Evolutionary conservation across 805 yeast species (phyloP), one percentile per base, ranked within the genome.

Genomic region (Wickerhamiella kurtzmanii): DNA sequence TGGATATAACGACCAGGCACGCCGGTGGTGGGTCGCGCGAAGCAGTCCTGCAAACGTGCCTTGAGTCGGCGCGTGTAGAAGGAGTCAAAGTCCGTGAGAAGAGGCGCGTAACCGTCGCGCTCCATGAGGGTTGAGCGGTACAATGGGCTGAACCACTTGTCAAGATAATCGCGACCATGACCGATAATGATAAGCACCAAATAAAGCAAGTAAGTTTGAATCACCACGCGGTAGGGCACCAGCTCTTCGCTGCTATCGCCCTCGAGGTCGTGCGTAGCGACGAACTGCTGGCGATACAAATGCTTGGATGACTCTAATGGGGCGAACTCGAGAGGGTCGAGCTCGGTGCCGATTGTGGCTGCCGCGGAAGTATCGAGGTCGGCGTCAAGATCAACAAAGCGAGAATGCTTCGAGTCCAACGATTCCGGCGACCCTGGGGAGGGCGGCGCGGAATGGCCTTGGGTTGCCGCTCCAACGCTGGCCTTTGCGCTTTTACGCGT

Each of bases 1-100:
- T 79, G 75, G 56, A 89, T 79, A 59, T 71, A 80, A 63, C 99
- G 77, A 22, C 99, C 99, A 1, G 99, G 97, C 18, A 89, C 97
- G 44, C 96, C 97, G 50, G 83, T 82, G n/a, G 94, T 85, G 39
- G 96, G 96, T 62, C 95, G 78, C 1, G 94, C 85, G 64, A 92
- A 92, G 64, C 96, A 86, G 66, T 89, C 97, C 62, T 84, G 95
- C 49, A 92, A 76, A 65, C 95, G 82, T 56, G 74, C 76, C 63
- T 92, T 88, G 71, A 92, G 74, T 58, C 97, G 79, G 58, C 99
- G 80, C 39, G 88, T 81, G 64, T 88, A 92, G 63, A 92, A 94
- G 53, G 84, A 78, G 65, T 92, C 99, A 62, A 89, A 87, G 42
- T 87, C 89, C 21, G 92, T 82, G 57, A 82, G 83, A 82, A 95